Evolutionary conservation across 148 eudicot genomes (phyloP), one percentile per base, ranked within the genome.

Genomic region (Rhododendron vialii): DNA sequence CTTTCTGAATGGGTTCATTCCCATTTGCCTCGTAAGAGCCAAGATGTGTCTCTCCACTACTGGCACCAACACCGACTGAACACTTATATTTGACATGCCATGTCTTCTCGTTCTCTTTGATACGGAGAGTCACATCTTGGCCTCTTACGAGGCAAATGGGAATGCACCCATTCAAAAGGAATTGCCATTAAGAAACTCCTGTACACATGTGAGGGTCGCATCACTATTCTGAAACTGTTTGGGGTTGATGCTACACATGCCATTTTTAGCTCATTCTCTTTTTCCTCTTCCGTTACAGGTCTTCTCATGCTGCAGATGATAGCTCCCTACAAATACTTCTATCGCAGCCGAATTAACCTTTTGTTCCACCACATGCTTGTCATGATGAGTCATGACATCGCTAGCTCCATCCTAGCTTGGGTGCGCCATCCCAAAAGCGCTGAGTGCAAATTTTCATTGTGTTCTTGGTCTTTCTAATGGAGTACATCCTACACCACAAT

Each of bases 101-200:
- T 50, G 82, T 73, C 1, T 75, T 85, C n/a, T 87, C 91, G 3
- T 65, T 51, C 11, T 86, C 91, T 7, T 78, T 59, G 4, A 88
- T 47, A 5, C 84, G 88, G 15, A 93, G 90, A 84, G 61, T 82
- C 78, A 93, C 80, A 4, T 81, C 65, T 85, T 87, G 84, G 65
- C 67, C 67, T 82, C 33, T 78, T 86, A 1, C 85, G 36, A 41
- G 0, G 43, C 0, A 41, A 41, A 41, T 41, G 43, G 43, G 43
- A 41, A 41, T 41, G 43, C 43, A 41, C 7, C 7, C 43, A 41
- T 5, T 41, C 6, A 41, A 1, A 41, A 41, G 43, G 43, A 41
- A 41, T 41, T 41, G 41, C 38, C 38, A 36, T 36, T 3, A 36
- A 36, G 38, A 36, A 36, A 36, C 38, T 36, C 38, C 3, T 1